These are phyloP conservation scores for Saccharomyces uvarum DNA, from an alignment of 1,139 yeast species.

Conservation along the genomic window DNA sequence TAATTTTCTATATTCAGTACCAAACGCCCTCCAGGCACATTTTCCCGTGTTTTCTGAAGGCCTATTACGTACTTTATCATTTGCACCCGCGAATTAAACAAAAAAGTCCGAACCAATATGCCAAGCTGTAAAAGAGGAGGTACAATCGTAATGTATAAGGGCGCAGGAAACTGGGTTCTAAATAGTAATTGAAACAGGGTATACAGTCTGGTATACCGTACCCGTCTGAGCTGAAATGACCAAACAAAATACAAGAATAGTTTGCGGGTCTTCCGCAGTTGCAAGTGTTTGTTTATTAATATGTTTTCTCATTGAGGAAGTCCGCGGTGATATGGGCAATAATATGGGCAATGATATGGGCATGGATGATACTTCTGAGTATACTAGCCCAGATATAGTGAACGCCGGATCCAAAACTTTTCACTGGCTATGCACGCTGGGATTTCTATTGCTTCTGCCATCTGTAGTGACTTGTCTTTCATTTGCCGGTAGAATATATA, in stretches of 20 bases:
- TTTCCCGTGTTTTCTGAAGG: neutral
- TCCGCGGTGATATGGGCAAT: neutral
- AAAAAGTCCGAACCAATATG: neutral
- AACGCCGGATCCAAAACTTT: conserved; percentile 48
- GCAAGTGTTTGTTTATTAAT: neutral
- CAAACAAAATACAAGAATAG: neutral
- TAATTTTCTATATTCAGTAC: neutral
- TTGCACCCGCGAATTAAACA: neutral
- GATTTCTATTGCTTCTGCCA: conserved; percentile 44
- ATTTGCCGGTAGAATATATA: conserved; percentile 43
- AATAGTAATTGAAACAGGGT: neutral
- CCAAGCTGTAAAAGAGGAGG: neutral
- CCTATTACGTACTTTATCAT: neutral
- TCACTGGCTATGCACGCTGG: conserved; percentile 54
- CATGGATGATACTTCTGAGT: conserved; percentile 25
- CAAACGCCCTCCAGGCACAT: neutral
- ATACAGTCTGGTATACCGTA: neutral
- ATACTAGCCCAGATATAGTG: conserved; percentile 31
- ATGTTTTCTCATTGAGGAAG: neutral
- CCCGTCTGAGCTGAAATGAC: neutral
- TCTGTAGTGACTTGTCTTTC: conserved; percentile 49
- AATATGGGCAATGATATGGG: conserved; percentile 17
- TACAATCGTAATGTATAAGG: neutral
- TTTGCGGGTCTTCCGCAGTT: neutral
- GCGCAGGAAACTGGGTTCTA: neutral